A percentile compares a stretch with the other conserved stretches of the same genome.
Evolutionary conservation across 768 basidiomycete species (phyloP).

Genomic region (Tricholomella constricta): DNA sequence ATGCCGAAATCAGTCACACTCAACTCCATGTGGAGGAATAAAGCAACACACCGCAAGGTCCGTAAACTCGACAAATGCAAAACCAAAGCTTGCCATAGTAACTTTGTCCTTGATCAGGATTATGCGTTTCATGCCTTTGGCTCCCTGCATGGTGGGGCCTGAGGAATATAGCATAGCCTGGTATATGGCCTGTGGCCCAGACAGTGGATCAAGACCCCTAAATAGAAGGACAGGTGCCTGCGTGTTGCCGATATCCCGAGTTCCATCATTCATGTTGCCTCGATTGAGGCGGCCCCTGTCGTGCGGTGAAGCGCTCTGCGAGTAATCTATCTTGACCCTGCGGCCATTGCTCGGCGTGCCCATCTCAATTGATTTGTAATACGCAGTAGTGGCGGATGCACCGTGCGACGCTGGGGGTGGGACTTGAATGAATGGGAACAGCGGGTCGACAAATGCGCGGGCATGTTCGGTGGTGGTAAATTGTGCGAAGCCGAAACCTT

Average conservation of each 20-base stretch:
- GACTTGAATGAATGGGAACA: conserved; percentile 89
- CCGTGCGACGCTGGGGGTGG: conserved; percentile 91
- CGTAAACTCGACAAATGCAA: conserved; percentile 91
- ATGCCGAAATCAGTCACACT: conserved; percentile 11
- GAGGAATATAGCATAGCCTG: conserved; percentile 82
- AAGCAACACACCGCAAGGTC: conserved; percentile 73
- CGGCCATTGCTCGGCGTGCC: conserved; percentile 76
- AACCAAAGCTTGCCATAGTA: conserved; percentile 88
- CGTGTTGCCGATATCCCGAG: conserved; percentile 89
- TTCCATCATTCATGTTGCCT: conserved; percentile 86
- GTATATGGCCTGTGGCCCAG: conserved; percentile 85
- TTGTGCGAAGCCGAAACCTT: conserved; percentile 97
- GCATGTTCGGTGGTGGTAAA: conserved; percentile 87
- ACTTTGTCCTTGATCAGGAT: conserved; percentile 88
- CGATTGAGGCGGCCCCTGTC: conserved; percentile 61
- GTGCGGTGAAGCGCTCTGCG: conserved; percentile 77
- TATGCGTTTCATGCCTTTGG: conserved; percentile 85
- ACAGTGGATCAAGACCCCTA: conserved; percentile 86
- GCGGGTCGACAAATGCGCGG: conserved; percentile 85
- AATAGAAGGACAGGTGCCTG: conserved; percentile 85
- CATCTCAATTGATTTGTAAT: conserved; percentile 73
- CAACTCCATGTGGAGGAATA: neutral
- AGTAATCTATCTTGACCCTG: conserved; percentile 94
- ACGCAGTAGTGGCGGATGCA: conserved; percentile 70
- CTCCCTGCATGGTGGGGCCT: conserved; percentile 75